Evolutionary conservation across 148 eudicot genomes (phyloP).

Genomic region (Persicaria maculosa): DNA sequence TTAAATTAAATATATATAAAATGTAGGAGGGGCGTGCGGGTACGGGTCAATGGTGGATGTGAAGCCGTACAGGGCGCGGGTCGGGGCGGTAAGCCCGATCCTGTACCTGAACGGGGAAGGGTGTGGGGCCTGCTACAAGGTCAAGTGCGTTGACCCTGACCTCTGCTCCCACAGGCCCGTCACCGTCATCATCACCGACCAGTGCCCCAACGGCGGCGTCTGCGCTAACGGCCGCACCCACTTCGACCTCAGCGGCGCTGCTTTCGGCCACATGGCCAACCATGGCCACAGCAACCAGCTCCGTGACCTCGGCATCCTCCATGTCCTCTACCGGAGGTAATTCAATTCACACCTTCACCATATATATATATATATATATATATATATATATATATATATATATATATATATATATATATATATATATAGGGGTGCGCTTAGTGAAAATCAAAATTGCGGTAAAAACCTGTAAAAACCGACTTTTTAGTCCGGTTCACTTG

Average conservation of each 20-base stretch:
- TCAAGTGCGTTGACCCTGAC: constrained; percentile 63
- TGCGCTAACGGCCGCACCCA: constrained; percentile 42
- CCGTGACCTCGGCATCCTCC: constrained; percentile 56
- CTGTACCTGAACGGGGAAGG: constrained; percentile 85
- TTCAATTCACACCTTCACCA: too few relatives aligned
- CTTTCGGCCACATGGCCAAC: constrained; percentile 78
- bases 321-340: constrained; percentile 63
- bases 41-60: constrained; percentile 91
- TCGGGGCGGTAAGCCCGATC: constrained; percentile 77
- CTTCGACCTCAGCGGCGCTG: constrained; percentile 92
- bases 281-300: constrained; percentile 44
- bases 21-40: constrained; percentile 93
- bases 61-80: constrained; percentile 75
- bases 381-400: too few relatives aligned
- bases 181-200: constrained; percentile 87
- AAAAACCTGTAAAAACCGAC: too few relatives aligned
- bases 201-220: constrained; percentile 74
- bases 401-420: too few relatives aligned
- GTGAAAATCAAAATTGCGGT: too few relatives aligned
- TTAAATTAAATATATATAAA: too few relatives aligned
- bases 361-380: too few relatives aligned
- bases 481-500: too few relatives aligned
- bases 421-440: too few relatives aligned
- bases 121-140: constrained; percentile 94
- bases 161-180: constrained; percentile 76